These are phyloP conservation scores for Sarcodon aspratus DNA, from an alignment of 768 basidiomycete species.

Conservation along the genomic window DNA sequence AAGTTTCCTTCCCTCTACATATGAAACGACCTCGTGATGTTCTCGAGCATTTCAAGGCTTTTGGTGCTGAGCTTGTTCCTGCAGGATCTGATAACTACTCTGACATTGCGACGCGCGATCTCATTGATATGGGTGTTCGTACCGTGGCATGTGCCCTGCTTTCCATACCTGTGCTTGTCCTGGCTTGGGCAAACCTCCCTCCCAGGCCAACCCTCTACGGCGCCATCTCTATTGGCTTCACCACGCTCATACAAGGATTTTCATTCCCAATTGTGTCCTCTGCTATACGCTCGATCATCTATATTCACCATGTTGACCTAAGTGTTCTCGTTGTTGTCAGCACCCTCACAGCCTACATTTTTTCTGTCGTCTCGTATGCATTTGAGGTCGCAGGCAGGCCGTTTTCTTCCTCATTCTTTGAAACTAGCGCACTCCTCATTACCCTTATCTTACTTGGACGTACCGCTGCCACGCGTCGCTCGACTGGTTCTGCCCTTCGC, in stretches of 20 bases:
- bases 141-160: slow-evolving; percentile 20
- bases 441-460: slow-evolving; percentile 30
- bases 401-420: slow-evolving; percentile 25
- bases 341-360: slow-evolving; percentile 27
- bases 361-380: slow-evolving; percentile 27
- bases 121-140: slow-evolving; percentile 17
- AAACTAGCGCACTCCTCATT: slow-evolving; percentile 30
- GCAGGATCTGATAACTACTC: background rate
- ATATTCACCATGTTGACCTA: slow-evolving; percentile 25
- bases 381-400: slow-evolving; percentile 19
- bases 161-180: slow-evolving; percentile 28
- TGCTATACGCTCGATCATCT: slow-evolving; percentile 23
- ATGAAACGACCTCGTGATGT: background rate
- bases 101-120: slow-evolving; percentile 15
- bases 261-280: slow-evolving; percentile 25
- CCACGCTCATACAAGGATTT: slow-evolving; percentile 25
- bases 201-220: slow-evolving; percentile 21
- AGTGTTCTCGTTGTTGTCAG: slow-evolving; percentile 27
- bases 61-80: background rate
- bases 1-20: slow-evolving; percentile 1
- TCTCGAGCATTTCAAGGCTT: background rate
- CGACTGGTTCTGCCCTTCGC: slow-evolving; percentile 20
- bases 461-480: slow-evolving; percentile 23
- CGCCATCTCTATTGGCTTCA: slow-evolving; percentile 23
- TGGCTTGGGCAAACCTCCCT: slow-evolving; percentile 30